Percentiles rank a stretch among this genome's conserved stretches.
These are phyloP conservation scores for Paralagenidium karlingii DNA, from an alignment of 352 stramenopile species.

Conservation along the genomic window DNA sequence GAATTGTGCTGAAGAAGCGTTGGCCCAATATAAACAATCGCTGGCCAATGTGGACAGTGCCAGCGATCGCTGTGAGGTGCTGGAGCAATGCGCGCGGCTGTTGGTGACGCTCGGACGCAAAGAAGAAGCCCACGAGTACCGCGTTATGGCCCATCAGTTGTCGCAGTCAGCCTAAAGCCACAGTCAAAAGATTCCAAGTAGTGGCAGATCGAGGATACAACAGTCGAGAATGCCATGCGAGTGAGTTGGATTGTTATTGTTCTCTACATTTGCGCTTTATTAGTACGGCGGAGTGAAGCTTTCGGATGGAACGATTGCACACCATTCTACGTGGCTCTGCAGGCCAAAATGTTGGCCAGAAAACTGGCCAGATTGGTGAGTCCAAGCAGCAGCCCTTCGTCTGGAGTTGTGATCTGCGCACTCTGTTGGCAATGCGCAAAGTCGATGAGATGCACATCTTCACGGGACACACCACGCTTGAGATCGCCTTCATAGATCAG, in stretches of 20 bases:
- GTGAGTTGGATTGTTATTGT: too few species aligned
- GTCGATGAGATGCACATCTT: constrained; percentile 60
- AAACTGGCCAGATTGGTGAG: constrained; percentile 42
- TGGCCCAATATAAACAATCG: constrained; percentile 53
- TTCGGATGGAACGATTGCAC: too few species aligned
- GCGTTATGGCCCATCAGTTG: constrained; percentile 29
- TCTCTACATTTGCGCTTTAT: too few species aligned
- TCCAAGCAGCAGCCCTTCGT: constrained; percentile 54
- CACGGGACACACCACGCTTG: constrained; percentile 7
- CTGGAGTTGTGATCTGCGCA: constrained; percentile 21
- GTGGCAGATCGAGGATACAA: neutral
- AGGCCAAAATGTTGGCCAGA: constrained; percentile 19
- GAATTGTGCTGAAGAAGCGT: constrained; percentile 62
- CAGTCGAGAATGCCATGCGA: neutral
- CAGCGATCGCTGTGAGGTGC: constrained; percentile 22
- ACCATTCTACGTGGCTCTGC: too few species aligned
- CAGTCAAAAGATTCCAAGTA: too few species aligned
- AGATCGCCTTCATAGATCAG: constrained; percentile 65
- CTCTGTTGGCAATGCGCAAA: constrained; percentile 72
- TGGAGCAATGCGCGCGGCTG: constrained; percentile 51
- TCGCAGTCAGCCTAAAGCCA: too few species aligned
- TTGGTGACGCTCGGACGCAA: constrained; percentile 50
- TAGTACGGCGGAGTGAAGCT: too few species aligned
- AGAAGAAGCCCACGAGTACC: constrained; percentile 58
- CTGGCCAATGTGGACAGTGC: constrained; percentile 25